Conservation (phyloP, 768 basidiomycete species). For the Leccinum boreale region DNA sequence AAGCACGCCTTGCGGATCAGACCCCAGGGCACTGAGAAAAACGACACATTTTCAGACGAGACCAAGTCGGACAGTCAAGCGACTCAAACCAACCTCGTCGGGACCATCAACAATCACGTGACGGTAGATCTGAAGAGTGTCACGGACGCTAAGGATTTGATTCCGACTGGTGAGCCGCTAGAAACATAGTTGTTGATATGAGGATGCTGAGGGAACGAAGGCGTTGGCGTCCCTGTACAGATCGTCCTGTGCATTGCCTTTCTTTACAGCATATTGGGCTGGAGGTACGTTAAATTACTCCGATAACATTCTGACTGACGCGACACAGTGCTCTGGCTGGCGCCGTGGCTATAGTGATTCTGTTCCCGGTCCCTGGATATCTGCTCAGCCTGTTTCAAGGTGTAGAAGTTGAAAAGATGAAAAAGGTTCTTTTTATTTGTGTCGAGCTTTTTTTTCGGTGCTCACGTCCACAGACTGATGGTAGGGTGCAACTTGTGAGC, state of each 20-base stretch:
- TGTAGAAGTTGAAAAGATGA: slow-evolving; percentile 49
- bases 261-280: slow-evolving; percentile 6
- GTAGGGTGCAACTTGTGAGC: slow-evolving; percentile 54
- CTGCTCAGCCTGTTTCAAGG: slow-evolving; percentile 46
- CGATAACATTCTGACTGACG: slow-evolving; percentile 28
- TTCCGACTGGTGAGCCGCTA: background rate
- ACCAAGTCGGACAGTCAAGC: slow-evolving; percentile 20
- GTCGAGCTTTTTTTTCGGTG: slow-evolving; percentile 29
- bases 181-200: slow-evolving; percentile 1
- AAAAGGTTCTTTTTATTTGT: slow-evolving; percentile 28
- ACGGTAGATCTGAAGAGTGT: slow-evolving; percentile 38
- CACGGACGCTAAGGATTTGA: slow-evolving; percentile 12
- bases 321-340: slow-evolving; percentile 58
- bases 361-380: slow-evolving; percentile 57
- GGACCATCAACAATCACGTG: slow-evolving; percentile 74
- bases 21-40: slow-evolving; percentile 2
- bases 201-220: slow-evolving; percentile 31
- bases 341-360: slow-evolving; percentile 45
- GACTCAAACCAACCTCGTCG: slow-evolving; percentile 49
- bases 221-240: slow-evolving; percentile 2
- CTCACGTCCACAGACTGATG: slow-evolving; percentile 23
- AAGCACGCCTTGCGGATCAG: slow-evolving; percentile 60
- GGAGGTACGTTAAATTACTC: slow-evolving; percentile 1
- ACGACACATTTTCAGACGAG: background rate
- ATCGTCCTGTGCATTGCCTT: slow-evolving; percentile 2